A percentile compares a stretch with the other conserved stretches of the same genome.
Evolutionary conservation across 208 protist genomes (phyloP).

Genomic region (Leishmania martiniquensis): DNA sequence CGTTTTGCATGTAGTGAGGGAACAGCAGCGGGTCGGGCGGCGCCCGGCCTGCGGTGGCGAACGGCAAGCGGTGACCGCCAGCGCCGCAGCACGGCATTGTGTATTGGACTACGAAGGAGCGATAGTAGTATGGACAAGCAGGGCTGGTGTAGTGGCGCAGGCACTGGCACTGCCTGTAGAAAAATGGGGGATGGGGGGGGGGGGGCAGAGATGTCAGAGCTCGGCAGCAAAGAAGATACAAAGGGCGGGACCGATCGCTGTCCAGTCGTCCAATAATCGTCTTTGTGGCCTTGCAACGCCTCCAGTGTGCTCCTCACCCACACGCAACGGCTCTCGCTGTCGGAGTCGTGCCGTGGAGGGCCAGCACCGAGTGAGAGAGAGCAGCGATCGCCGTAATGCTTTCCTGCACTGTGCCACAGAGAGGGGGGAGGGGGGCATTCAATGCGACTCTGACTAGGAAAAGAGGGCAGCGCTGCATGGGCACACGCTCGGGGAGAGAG

Average conservation of each 20-base stretch:
- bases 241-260: not conserved
- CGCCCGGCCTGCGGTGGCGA: constrained; percentile 41
- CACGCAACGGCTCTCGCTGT: not conserved
- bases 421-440: not conserved
- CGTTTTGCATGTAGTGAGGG: constrained; percentile 77
- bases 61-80: constrained; percentile 39
- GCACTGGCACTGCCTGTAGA: not conserved
- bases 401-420: not conserved
- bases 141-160: not conserved
- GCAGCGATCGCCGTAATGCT: not conserved
- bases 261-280: not conserved
- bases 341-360: not conserved
- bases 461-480: not conserved
- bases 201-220: not conserved
- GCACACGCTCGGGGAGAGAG: too few relatives aligned
- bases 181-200: not conserved
- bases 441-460: not conserved
- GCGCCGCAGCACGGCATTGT: constrained; percentile 4
- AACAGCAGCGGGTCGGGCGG: constrained; percentile 72
- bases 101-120: not conserved
- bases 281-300: not conserved
- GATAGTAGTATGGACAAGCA: not conserved
- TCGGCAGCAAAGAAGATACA: not conserved
- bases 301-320: not conserved
- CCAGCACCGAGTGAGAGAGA: not conserved